These are phyloP conservation scores for Cutaneotrichosporon sp. DNA, from an alignment of 1,284 basidiomycete species.

Conservation along the genomic window DNA sequence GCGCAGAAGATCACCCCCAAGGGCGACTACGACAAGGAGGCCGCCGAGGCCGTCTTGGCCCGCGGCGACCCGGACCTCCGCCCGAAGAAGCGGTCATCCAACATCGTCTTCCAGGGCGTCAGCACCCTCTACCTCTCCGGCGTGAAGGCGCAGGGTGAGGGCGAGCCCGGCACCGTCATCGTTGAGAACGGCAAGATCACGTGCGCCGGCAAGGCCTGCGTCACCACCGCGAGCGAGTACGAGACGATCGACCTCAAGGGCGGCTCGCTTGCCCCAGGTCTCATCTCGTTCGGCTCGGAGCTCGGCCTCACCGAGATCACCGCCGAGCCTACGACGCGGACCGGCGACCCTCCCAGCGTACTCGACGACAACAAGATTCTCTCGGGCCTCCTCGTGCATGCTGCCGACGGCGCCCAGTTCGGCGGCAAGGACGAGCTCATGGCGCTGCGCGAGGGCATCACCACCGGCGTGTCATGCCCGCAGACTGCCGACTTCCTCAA, in stretches of 20 bases:
- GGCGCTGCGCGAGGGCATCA: slow-evolving; percentile 60
- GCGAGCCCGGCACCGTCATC: slow-evolving; percentile 28
- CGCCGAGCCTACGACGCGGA: slow-evolving; percentile 65
- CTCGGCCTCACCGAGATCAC: slow-evolving; percentile 56
- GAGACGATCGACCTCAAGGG: slow-evolving; percentile 53
- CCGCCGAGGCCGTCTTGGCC: slow-evolving; percentile 38
- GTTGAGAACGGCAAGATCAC: slow-evolving; percentile 51
- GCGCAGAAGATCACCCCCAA: slow-evolving; percentile 44
- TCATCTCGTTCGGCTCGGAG: slow-evolving; percentile 52
- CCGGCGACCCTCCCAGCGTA: slow-evolving; percentile 56
- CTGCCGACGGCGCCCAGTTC: slow-evolving; percentile 73
- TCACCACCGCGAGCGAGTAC: slow-evolving; percentile 17
- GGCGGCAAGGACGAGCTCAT: slow-evolving; percentile 66
- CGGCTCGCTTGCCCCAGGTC: slow-evolving; percentile 53
- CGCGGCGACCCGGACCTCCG: slow-evolving; percentile 51
- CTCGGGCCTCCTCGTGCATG: slow-evolving; percentile 63
- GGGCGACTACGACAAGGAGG: slow-evolving; percentile 47
- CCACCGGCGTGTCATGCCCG: slow-evolving; percentile 60
- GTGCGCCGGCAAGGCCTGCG: slow-evolving; percentile 44
- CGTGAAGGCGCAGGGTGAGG: slow-evolving; percentile 3
- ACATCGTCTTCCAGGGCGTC: slow-evolving; percentile 52
- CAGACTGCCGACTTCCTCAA: slow-evolving; percentile 55
- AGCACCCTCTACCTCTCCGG: slow-evolving; percentile 32
- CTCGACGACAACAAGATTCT: slow-evolving; percentile 57
- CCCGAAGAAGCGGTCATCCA: slow-evolving; percentile 35